Evolutionary conservation across 2,329 filamentous ascomycete genomes (phyloP), one percentile per base, ranked within the genome.

Genomic region (Periconia digitata): DNA sequence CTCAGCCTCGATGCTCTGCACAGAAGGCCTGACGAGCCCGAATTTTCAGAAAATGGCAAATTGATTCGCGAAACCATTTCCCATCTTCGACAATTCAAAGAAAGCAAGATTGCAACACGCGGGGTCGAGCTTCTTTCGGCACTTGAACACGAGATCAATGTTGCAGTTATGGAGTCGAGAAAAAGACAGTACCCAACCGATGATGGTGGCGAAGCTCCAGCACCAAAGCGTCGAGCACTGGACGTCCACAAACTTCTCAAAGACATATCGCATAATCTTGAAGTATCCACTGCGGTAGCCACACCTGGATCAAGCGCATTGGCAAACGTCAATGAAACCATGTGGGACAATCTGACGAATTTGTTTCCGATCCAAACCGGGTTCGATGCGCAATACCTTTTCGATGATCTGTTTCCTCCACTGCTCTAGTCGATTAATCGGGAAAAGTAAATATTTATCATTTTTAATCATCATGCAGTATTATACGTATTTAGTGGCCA

Each of bases 1-100:
- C 51, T 74, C 13, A 66, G 67, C 18, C 57, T 74, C n/a, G 72
- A 74, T 41, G 58, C 67, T 4, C 66, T 70, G 39, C 69, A 73
- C 47, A 67, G 67, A 15, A 41, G 23, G 2, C 29, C 44, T 15
- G 36, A 42, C 6, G 48, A 55, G 17, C 43, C 43, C 1, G 53
- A 60, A n/a, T 46, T 48, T n/a, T 42, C 40, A 6, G 43, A 55
- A 8, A 47, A 58, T 17, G 27, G 6, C 6, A 20, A 36, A 16
- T 36, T 58, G 15, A 50, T 58, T 17, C 22, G 22, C 12, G 53
- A 48, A 6, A 39, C 54, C 15, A 50, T 55, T 16, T 10, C 12
- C 1, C 56, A 58, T 16, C 29, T 59, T 20, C 46, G 43, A n/a
- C 35, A 23, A 10, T 59, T 56, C 16, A 10, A 38, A n/a, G 18